Evolutionary conservation across 2,329 filamentous ascomycete species (phyloP), one percentile per base, ranked within the genome.

Genomic region (Apiospora marii): DNA sequence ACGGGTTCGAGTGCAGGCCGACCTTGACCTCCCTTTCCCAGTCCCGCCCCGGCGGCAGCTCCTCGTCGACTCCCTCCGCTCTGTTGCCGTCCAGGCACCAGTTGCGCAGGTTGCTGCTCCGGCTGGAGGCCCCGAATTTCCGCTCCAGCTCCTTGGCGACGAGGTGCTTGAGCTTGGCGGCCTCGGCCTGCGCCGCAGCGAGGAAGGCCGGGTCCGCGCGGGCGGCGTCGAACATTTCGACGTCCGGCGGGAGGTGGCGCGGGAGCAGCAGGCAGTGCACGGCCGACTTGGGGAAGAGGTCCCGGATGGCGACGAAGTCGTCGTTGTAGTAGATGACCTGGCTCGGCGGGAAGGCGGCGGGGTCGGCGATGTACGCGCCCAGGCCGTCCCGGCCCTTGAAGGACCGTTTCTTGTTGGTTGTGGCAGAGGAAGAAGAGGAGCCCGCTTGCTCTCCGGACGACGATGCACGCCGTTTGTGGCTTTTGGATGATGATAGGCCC

Each of bases 221-320:
- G 76, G 98, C 91, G 5, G 93, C 94, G 27, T 93, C 89, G 78
- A 96, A 92, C 0, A 96, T 95, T 77, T 97, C 93, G 14, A 90
- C 84, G 7, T 87, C 83, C 76, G 87, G 90, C 79, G 91, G 89
- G 2, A 81, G 78, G 0, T 86, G 79, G 53, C 95, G 92, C 8
- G 95, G 94, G 6, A 98, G 90, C n/a, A 98, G 89, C 3, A 99
- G 92, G 1, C 94, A 87, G 84, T 99, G 96, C 4, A 98, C 87
- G 4, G 89, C 91, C 4, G 93, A 90, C 82, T 98, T 99, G 12
- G 96, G 95, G 80, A 91, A 99, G 74, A 91, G 85, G 84, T 99
- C 96, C 77, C 92, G 88, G 81, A 98, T 93, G 27, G 91, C 89
- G 69, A 95, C 93, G 76, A 92, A 94, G 73, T 90, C 84, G n/a